Base-by-base conservation (phyloP, 208 protist species). In the Wallacemonas collosoma region DNA sequence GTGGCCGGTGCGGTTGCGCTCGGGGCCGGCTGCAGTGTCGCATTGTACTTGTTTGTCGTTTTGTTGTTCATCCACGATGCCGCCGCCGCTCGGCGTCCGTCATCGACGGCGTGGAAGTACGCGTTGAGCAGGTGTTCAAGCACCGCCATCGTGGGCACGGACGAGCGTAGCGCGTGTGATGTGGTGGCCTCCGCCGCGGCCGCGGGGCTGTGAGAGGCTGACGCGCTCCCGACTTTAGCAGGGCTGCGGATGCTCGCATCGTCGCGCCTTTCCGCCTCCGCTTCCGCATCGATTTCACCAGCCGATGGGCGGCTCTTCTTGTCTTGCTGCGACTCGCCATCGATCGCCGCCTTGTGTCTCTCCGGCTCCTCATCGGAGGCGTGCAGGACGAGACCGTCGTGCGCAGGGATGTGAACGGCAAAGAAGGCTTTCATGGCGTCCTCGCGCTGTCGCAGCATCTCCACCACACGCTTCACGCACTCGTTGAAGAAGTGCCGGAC, bases 401-500 rank as follows among this genome's bases (percentile, higher is more conserved):
- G 47, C 38, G 54, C 53, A 26, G n/a, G 55, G 9, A 72, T n/a
- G 17, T 72, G 53, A 5, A n/a, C 3, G 11, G 55, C 68, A 26
- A 65, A 65, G 60, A 69, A 60, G 44, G 40, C 53, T 53, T 50
- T 55, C 53, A 76, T 43, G 9, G 54, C 38, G 36, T 77, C 54
- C 60, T 75, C 51, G 26, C 76, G 70, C 12, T 85, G 71, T 9
- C 63, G 81, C 50, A 92, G 73, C 6, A 86, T 67, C 14, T 44
- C 56, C 38, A 83, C 65, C 1, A 91, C 73, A 14, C 79, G 77
- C 43, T 72, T 58, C 38, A 73, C 68, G 45, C 85, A 86, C 67
- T 85, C 85, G 56, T 96, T 91, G 64, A 91, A 94, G 67, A 93
- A 94, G 77, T 96, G 91, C 3, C 74, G 68, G 11, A 94, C 91